Conservation (phyloP, 2,329 filamentous ascomycete species). For the Amauroascus niger region DNA sequence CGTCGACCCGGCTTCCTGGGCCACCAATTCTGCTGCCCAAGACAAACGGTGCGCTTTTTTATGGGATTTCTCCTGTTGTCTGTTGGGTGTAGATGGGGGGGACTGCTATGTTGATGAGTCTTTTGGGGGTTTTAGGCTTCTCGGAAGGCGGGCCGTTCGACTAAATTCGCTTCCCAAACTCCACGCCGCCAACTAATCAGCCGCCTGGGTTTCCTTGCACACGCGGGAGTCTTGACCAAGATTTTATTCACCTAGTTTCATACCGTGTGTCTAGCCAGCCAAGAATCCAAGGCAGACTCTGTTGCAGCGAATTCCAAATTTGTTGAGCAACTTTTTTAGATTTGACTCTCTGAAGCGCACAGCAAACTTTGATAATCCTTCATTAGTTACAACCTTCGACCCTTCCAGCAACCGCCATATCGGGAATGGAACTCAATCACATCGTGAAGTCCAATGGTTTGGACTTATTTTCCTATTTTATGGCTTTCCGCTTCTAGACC, state of each 20-base stretch:
- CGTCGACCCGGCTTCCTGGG: neutral
- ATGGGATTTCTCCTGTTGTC: neutral
- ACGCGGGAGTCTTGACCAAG: neutral
- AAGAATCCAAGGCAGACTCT: neutral
- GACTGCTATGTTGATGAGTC: too few species aligned
- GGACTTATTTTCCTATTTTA: too few species aligned
- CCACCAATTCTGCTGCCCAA: neutral
- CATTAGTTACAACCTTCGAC: neutral
- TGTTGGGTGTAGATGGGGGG: neutral
- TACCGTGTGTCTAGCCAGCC: neutral
- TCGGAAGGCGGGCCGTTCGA: constrained; percentile 1
- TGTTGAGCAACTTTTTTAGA: neutral
- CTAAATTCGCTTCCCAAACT: neutral
- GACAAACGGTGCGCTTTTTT: neutral
- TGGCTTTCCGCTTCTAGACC: neutral
- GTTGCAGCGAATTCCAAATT: neutral
- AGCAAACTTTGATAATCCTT: constrained; percentile 2
- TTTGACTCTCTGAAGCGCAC: neutral
- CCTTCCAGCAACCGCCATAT: constrained; percentile 9
- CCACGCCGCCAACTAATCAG: too few species aligned
- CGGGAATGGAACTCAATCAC: neutral
- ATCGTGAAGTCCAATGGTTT: neutral
- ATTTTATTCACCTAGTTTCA: neutral
- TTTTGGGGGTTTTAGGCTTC: neutral
- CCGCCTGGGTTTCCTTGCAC: neutral